These are phyloP conservation scores for Mentha longifolia DNA, from an alignment of 257 asterid genomes.

Conservation along the genomic window DNA sequence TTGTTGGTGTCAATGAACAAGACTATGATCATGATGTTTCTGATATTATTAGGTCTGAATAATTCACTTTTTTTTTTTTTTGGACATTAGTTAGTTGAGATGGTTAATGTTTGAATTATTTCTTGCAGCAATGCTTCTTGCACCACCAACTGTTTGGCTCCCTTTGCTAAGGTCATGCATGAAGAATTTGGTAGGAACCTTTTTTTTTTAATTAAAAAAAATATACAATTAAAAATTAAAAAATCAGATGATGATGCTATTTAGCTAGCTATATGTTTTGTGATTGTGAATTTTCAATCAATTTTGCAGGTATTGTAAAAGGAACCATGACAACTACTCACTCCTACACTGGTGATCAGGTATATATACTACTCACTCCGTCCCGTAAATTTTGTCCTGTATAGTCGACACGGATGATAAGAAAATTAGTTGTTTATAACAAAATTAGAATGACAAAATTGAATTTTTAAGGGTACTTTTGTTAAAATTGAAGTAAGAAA, in stretches of 20 bases:
- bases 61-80: background rate
- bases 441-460: too few relatives aligned
- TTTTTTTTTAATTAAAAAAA: background rate
- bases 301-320: conserved; percentile 76
- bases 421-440: too few relatives aligned
- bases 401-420: too few relatives aligned
- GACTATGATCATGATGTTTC: conserved; percentile 77
- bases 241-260: too few relatives aligned
- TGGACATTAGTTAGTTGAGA: background rate
- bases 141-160: conserved; percentile 97
- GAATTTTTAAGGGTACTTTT: too few relatives aligned
- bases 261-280: too few relatives aligned
- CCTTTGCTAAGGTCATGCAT: conserved; percentile 86
- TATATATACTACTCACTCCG: too few relatives aligned
- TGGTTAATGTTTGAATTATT: conserved; percentile 12
- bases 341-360: conserved; percentile 99
- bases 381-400: too few relatives aligned
- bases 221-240: too few relatives aligned
- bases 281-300: background rate
- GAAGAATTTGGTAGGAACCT: conserved; percentile 64
- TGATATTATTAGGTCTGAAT: conserved; percentile 68
- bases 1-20: conserved; percentile 82
- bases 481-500: too few relatives aligned
- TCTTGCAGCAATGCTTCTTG: conserved; percentile 90
- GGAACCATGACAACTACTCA: conserved; percentile 98